A percentile compares a stretch with the other conserved stretches of the same genome.
phyloP scores from a whole-genome alignment of 2,329 filamentous ascomycete species.

The Fusarium hainanense region DNA sequence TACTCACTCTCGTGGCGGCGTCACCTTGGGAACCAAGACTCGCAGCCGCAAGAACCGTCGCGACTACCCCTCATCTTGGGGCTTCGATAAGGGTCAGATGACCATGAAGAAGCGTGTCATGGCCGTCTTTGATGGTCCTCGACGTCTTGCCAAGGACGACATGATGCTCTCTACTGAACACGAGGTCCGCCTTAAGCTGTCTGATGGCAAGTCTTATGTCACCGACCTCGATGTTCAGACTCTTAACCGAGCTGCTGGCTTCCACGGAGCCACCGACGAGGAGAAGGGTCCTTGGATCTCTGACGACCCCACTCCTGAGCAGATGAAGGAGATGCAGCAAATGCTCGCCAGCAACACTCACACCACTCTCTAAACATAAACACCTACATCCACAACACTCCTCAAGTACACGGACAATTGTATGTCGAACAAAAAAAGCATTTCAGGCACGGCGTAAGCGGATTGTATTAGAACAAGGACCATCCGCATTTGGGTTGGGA shows the following conservation, averaged over 20 bases:
- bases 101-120: constrained; percentile 98
- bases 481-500: constrained; percentile 8
- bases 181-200: constrained; percentile 87
- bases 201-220: constrained; percentile 81
- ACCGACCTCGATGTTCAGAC: constrained; percentile 95
- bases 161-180: constrained; percentile 98
- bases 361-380: constrained; percentile 31
- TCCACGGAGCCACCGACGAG: constrained; percentile 81
- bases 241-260: constrained; percentile 85
- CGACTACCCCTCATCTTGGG: constrained; percentile 94
- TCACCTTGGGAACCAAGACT: constrained; percentile 65
- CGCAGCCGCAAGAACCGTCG: constrained; percentile 89
- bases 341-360: constrained; percentile 51
- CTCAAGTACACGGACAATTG: constrained; percentile 29
- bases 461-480: constrained; percentile 42
- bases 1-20: constrained; percentile 81
- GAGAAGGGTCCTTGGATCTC: constrained; percentile 89
- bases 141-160: constrained; percentile 95
- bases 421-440: constrained; percentile 39
- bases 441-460: constrained; percentile 46
- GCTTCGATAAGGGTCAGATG: constrained; percentile 91
- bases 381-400: constrained; percentile 2
- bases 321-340: constrained; percentile 70
- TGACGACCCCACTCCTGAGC: constrained; percentile 73
- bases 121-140: constrained; percentile 88